A percentile compares a stretch with the other conserved stretches of the same genome.
phyloP scores from a whole-genome alignment of 179 eudicot genomes.

The Actinidia chinensis region DNA sequence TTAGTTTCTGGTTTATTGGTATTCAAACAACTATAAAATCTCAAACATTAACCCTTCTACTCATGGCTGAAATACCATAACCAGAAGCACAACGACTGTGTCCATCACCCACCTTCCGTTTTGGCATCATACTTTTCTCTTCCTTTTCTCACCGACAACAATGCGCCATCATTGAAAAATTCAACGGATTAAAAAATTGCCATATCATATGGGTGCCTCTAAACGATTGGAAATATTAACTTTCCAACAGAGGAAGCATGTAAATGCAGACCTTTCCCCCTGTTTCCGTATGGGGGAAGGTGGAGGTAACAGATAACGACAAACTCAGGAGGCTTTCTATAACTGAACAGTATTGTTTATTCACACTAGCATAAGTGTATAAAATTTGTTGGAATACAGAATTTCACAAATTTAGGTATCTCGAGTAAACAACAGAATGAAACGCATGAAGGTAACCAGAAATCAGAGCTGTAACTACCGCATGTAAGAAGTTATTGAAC shows the following conservation, averaged over 20 bases:
- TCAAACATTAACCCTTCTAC: neutral
- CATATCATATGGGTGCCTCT: neutral
- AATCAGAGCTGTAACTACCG: conserved; percentile 44
- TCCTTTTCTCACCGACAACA: neutral
- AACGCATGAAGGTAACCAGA: neutral
- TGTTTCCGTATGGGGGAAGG: neutral
- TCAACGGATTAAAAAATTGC: neutral
- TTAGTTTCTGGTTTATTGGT: neutral
- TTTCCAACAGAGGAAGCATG: neutral
- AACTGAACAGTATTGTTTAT: neutral
- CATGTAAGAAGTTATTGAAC: conserved; percentile 63
- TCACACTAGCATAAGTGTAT: neutral
- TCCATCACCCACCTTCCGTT: neutral
- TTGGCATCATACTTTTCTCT: neutral
- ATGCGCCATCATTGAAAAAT: neutral
- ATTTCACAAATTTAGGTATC: neutral
- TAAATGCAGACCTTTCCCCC: neutral
- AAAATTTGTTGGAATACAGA: neutral
- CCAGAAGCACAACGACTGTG: neutral
- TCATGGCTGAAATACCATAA: neutral
- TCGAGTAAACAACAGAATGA: neutral
- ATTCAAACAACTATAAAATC: neutral
- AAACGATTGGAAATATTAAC: neutral
- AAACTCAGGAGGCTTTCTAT: neutral
- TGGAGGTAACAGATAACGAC: neutral